These are phyloP conservation scores for Phytomonas sp. DNA, from an alignment of 208 protist species.

Conservation along the genomic window DNA sequence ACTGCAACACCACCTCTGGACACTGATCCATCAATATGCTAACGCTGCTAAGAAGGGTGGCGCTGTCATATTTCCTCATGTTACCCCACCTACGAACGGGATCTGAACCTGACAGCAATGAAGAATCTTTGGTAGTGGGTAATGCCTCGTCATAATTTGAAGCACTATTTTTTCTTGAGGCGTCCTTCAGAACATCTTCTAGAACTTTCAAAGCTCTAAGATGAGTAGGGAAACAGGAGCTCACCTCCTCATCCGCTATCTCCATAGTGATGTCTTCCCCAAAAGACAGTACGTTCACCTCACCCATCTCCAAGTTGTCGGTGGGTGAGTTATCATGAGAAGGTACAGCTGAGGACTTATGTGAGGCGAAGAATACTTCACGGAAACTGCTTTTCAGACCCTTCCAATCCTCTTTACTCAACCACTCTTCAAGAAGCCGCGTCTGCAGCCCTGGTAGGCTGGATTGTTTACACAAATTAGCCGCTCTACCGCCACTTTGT, in stretches of 20 bases:
- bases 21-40: constrained; percentile 3
- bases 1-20: constrained; percentile 11
- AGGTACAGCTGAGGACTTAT: neutral
- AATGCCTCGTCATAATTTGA: neutral
- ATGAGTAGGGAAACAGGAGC: neutral
- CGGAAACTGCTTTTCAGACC: neutral
- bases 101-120: neutral
- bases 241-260: neutral
- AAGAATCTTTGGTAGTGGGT: neutral
- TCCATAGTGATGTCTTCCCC: constrained; percentile 8
- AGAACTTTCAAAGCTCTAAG: neutral
- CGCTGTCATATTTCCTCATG: neutral
- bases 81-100: neutral
- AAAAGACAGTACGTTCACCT: constrained; percentile 23
- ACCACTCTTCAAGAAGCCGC: neutral
- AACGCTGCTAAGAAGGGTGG: constrained; percentile 4
- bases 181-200: neutral
- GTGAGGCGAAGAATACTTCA: neutral
- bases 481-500: neutral
- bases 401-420: neutral
- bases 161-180: neutral
- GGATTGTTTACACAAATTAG: neutral
- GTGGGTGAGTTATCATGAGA: neutral
- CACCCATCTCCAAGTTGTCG: neutral
- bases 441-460: neutral